Conservation (phyloP, 2,329 filamentous ascomycete genomes). For the Fusarium napiforme region DNA sequence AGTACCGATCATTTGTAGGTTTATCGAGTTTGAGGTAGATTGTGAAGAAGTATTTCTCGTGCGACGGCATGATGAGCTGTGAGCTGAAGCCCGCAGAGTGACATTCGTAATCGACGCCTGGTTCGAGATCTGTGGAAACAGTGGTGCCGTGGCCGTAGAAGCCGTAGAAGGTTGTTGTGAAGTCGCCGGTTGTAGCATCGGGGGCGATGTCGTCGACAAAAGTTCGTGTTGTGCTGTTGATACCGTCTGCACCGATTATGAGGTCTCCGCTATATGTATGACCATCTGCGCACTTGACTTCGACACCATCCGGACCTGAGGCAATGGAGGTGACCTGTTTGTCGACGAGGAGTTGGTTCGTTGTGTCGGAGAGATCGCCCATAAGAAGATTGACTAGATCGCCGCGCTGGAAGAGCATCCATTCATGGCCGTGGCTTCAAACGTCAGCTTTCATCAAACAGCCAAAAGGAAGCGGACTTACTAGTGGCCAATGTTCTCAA, state of each 20-base stretch:
- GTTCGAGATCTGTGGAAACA: background rate
- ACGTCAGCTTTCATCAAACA: background rate
- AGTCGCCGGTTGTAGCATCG: background rate
- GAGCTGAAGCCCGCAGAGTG: conserved; percentile 16
- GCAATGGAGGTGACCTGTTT: conserved; percentile 23
- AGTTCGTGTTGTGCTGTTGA: conserved; percentile 21
- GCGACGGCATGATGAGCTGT: conserved; percentile 19
- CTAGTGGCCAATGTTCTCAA: conserved; percentile 21
- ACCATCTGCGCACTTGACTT: conserved; percentile 29
- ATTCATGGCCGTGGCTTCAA: conserved; percentile 21
- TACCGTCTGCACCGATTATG: conserved; percentile 32
- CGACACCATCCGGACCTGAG: background rate
- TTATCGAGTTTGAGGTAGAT: conserved; percentile 22
- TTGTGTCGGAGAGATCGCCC: conserved; percentile 5
- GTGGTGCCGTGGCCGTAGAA: conserved; percentile 16
- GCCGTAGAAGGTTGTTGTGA: conserved; percentile 21
- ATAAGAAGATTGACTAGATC: conserved; percentile 28
- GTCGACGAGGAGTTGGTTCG: conserved; percentile 2
- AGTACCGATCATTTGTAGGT: background rate
- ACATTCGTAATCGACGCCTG: conserved; percentile 16
- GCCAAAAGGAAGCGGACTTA: background rate
- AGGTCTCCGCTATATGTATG: conserved; percentile 20
- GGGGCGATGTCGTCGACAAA: background rate
- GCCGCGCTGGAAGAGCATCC: conserved; percentile 32
- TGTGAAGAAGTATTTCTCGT: conserved; percentile 20